phyloP scores from a whole-genome alignment of 2,329 filamentous ascomycete genomes.

The Epichloe elymi region DNA sequence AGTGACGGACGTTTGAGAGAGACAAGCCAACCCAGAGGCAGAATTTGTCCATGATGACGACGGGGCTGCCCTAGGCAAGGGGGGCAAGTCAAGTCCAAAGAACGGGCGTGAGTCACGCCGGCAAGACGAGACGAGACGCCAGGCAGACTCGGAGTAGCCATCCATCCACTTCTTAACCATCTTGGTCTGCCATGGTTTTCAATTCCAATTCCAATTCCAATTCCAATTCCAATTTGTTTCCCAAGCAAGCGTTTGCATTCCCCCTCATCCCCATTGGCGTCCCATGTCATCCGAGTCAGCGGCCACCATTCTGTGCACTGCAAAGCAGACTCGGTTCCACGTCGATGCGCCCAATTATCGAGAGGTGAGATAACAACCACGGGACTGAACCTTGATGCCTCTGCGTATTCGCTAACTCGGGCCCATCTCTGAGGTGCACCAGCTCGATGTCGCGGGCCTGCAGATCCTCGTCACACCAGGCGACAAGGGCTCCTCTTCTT shows the following conservation, averaged over 20 bases:
- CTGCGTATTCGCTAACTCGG: background rate
- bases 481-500: slow-evolving; percentile 22
- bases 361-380: slow-evolving; percentile 30
- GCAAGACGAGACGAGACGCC: no score
- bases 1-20: no score
- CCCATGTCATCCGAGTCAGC: slow-evolving; percentile 36
- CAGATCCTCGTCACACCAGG: slow-evolving; percentile 47
- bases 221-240: background rate
- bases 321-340: slow-evolving; percentile 56
- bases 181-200: no score
- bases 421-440: background rate
- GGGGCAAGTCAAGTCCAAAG: no score
- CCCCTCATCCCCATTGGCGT: slow-evolving; percentile 28
- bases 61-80: no score
- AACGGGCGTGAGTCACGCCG: no score
- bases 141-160: no score
- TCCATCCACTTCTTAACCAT: no score
- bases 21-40: no score
- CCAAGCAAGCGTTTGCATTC: background rate
- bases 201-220: background rate
- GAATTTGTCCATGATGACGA: no score
- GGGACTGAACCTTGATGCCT: background rate
- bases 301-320: slow-evolving; percentile 45
- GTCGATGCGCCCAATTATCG: slow-evolving; percentile 40
- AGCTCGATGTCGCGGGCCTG: slow-evolving; percentile 63